Conservation (phyloP, 805 yeast species). For the Lachancea quebecensis region DNA sequence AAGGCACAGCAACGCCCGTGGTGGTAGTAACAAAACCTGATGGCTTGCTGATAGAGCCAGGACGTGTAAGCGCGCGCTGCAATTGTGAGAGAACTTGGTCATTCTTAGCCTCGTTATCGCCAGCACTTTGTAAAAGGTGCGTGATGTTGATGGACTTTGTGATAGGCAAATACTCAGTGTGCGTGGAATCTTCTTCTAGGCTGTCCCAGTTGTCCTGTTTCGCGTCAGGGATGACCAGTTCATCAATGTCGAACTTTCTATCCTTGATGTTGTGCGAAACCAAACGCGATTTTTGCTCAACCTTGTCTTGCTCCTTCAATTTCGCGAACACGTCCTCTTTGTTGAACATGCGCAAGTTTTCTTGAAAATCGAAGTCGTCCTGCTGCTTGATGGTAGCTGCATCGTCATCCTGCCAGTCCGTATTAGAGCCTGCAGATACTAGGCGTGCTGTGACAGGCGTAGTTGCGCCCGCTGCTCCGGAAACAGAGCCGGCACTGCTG, state of each 20-base stretch:
- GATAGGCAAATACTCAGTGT: constrained; percentile 24
- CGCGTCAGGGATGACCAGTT: constrained; percentile 56
- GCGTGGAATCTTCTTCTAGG: constrained; percentile 19
- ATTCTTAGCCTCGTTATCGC: constrained; percentile 10
- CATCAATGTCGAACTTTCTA: constrained; percentile 47
- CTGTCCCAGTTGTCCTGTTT: constrained; percentile 50
- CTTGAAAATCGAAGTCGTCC: constrained; percentile 79
- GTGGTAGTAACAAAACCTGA: constrained; percentile 8
- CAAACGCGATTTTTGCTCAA: constrained; percentile 53
- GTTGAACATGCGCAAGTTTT: constrained; percentile 75
- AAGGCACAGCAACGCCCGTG: constrained; percentile 36
- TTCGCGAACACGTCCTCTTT: constrained; percentile 74
- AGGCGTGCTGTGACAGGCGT: neutral
- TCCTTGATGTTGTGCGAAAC: constrained; percentile 65
- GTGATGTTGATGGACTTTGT: constrained; percentile 33
- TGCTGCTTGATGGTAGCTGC: constrained; percentile 40
- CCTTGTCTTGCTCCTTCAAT: constrained; percentile 55
- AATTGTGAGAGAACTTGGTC: constrained; percentile 15
- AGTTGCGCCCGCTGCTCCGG: neutral
- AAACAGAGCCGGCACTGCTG: neutral
- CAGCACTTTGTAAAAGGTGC: constrained; percentile 28
- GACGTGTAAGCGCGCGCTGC: constrained; percentile 20
- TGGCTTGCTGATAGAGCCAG: constrained; percentile 12
- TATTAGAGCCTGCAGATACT: constrained; percentile 21
- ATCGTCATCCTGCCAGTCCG: constrained; percentile 46